These are phyloP conservation scores for Trichoderma polysporum DNA, from an alignment of 2,329 filamentous ascomycete species.

Conservation along the genomic window DNA sequence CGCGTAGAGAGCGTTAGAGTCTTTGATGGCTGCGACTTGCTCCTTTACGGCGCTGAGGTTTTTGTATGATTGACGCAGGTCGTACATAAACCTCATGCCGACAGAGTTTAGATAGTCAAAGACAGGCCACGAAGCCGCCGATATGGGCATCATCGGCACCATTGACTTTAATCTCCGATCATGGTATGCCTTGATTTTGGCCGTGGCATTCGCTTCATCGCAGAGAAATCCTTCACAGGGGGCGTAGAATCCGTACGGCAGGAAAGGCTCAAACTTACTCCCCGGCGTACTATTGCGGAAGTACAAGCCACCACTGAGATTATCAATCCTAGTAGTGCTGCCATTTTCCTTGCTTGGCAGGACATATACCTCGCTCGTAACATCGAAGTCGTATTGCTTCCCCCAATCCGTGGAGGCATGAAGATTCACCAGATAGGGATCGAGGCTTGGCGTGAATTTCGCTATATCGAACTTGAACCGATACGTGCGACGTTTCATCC, in stretches of 20 bases:
- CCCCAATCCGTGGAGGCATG: too few species aligned
- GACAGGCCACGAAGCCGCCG: slow-evolving; percentile 33
- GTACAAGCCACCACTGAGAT: slow-evolving; percentile 44
- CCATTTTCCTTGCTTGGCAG: slow-evolving; percentile 45
- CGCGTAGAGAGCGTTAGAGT: slow-evolving; percentile 42
- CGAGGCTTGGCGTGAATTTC: slow-evolving; percentile 35
- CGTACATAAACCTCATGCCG: slow-evolving; percentile 45
- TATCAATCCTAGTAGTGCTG: slow-evolving; percentile 47
- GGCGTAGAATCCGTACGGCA: slow-evolving; percentile 48
- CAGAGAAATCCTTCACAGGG: slow-evolving; percentile 45
- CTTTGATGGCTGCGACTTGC: slow-evolving; percentile 42
- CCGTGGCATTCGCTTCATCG: slow-evolving; percentile 33
- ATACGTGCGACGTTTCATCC: slow-evolving; percentile 36
- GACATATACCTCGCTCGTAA: slow-evolving; percentile 40
- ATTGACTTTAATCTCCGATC: slow-evolving; percentile 46
- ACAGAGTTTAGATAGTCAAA: slow-evolving; percentile 42
- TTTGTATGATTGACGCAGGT: slow-evolving; percentile 45
- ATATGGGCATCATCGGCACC: slow-evolving; percentile 42
- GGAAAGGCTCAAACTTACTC: slow-evolving; percentile 39
- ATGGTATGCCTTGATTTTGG: slow-evolving; percentile 36
- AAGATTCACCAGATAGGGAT: slow-evolving; percentile 42
- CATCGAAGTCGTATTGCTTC: slow-evolving; percentile 37
- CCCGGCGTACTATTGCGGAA: slow-evolving; percentile 39
- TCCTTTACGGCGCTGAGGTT: slow-evolving; percentile 42
- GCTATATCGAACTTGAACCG: slow-evolving; percentile 41